Conservation (phyloP, 2,329 filamentous ascomycete genomes). For the Aspergillus pseudonomiae region DNA sequence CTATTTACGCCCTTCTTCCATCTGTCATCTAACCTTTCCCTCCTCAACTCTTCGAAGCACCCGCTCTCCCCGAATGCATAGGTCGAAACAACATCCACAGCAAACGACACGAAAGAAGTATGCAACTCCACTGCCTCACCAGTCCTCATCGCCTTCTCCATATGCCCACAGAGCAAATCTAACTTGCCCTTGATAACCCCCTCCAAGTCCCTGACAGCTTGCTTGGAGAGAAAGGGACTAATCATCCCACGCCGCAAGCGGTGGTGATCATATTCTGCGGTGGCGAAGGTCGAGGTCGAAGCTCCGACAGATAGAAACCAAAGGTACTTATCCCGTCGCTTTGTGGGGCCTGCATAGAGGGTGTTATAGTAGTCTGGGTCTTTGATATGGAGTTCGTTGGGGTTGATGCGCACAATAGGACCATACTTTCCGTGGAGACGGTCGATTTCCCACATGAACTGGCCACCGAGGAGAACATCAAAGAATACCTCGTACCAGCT, state of each 20-base stretch:
- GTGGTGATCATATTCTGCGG: slow-evolving; percentile 4
- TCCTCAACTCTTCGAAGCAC: slow-evolving; percentile 11
- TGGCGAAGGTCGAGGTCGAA: slow-evolving; percentile 14
- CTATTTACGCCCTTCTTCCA: slow-evolving; percentile 18
- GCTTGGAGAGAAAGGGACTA: slow-evolving; percentile 16
- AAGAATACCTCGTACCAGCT: slow-evolving; percentile 10
- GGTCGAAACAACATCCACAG: slow-evolving; percentile 16
- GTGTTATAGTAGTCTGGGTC: slow-evolving; percentile 18
- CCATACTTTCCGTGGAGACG: slow-evolving; percentile 6
- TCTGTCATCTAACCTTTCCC: background rate
- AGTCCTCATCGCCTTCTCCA: background rate
- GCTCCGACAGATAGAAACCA: slow-evolving; percentile 12
- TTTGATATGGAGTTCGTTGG: slow-evolving; percentile 9
- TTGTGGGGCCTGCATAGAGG: slow-evolving; percentile 18
- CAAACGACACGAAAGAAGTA: slow-evolving; percentile 14
- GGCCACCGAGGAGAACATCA: slow-evolving; percentile 1
- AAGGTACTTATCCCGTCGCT: slow-evolving; percentile 18
- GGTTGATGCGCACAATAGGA: slow-evolving; percentile 7
- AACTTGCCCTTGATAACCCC: slow-evolving; percentile 14
- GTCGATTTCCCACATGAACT: slow-evolving; percentile 10
- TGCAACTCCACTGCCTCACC: slow-evolving; percentile 15
- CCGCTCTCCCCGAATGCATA: slow-evolving; percentile 15
- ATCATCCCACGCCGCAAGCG: slow-evolving; percentile 12
- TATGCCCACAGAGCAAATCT: slow-evolving; percentile 12
- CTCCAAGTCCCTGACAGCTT: slow-evolving; percentile 9